Percentiles rank a stretch among this genome's conserved stretches.
These are phyloP conservation scores for Clarireedia paspali DNA, from an alignment of 2,329 filamentous ascomycete genomes.

Conservation along the genomic window DNA sequence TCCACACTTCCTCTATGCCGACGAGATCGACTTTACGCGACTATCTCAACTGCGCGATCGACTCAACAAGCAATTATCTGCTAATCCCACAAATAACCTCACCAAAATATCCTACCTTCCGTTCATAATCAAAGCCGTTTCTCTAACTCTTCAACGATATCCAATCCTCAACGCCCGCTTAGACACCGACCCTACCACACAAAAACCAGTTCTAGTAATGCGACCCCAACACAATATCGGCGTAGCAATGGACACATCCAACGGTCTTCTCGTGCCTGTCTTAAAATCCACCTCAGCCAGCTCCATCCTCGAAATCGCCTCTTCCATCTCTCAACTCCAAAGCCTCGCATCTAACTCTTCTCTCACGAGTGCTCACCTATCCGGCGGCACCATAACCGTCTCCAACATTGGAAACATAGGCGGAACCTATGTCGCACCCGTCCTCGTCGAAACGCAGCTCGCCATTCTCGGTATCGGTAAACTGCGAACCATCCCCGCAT, in stretches of 20 bases:
- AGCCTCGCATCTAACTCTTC: constrained; percentile 65
- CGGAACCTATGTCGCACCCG: constrained; percentile 82
- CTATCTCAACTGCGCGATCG: constrained; percentile 65
- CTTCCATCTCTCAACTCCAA: constrained; percentile 68
- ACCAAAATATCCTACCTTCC: constrained; percentile 81
- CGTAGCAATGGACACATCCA: constrained; percentile 88
- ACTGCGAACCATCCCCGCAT: constrained; percentile 73
- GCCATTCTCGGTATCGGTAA: constrained; percentile 86
- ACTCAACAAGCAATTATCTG: constrained; percentile 58
- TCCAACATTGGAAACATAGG: constrained; percentile 96
- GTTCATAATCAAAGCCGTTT: constrained; percentile 94
- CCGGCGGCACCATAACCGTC: constrained; percentile 85
- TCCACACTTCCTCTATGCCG: constrained; percentile 92
- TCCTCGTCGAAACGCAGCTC: constrained; percentile 85
- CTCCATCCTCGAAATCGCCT: constrained; percentile 70
- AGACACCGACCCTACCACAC: constrained; percentile 46
- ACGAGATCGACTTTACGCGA: constrained; percentile 75
- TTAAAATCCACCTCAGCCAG: constrained; percentile 73
- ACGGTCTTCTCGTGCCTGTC: constrained; percentile 84
- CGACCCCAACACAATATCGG: constrained; percentile 90
- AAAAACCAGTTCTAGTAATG: constrained; percentile 68
- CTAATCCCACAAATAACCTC: constrained; percentile 32
- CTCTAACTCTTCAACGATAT: constrained; percentile 71
- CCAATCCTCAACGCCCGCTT: constrained; percentile 84
- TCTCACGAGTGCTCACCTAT: constrained; percentile 66